Percentiles rank a stretch among this genome's conserved stretches.
These are phyloP conservation scores for Aspergillus persii DNA, from an alignment of 2,329 filamentous ascomycete genomes.

Conservation along the genomic window DNA sequence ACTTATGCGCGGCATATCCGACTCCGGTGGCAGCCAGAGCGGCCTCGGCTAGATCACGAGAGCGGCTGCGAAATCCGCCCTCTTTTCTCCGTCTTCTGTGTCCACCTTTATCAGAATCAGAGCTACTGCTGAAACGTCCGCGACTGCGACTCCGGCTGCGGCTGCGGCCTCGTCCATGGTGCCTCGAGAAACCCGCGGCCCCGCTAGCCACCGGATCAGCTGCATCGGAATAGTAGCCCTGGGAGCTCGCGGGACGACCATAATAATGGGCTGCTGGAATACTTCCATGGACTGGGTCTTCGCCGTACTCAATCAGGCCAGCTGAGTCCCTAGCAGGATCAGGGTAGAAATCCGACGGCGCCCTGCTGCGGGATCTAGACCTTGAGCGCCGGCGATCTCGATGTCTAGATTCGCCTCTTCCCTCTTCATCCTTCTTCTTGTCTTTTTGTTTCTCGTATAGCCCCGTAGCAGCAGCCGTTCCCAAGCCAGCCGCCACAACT, in stretches of 20 bases:
- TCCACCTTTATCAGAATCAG: conserved; percentile 33
- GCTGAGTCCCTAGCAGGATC: conserved; percentile 44
- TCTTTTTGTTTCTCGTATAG: conserved; percentile 63
- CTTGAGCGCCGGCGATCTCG: conserved; percentile 43
- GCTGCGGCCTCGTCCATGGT: conserved; percentile 46
- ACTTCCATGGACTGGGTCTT: conserved; percentile 60
- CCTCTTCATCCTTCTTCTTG: conserved; percentile 54
- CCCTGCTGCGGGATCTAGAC: conserved; percentile 47
- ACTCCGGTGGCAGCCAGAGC: conserved; percentile 58
- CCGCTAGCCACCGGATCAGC: conserved; percentile 41
- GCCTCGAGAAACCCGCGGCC: conserved; percentile 25
- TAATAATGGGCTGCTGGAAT: conserved; percentile 48
- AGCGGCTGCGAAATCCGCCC: conserved; percentile 39
- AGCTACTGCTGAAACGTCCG: conserved; percentile 34
- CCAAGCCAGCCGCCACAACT: conserved; percentile 60
- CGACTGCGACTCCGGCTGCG: conserved; percentile 46
- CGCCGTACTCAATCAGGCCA: conserved; percentile 63
- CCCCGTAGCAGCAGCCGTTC: conserved; percentile 60
- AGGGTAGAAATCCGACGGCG: conserved; percentile 40
- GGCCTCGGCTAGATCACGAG: conserved; percentile 51
- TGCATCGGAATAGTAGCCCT: conserved; percentile 42
- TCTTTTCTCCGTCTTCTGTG: conserved; percentile 31
- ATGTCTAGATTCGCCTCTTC: conserved; percentile 25
- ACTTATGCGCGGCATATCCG: conserved; percentile 57
- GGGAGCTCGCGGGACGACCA: conserved; percentile 39